A percentile compares a stretch with the other conserved stretches of the same genome.
Evolutionary conservation across 2,329 filamentous ascomycete genomes (phyloP).

Genomic region (Onygenales sp.): DNA sequence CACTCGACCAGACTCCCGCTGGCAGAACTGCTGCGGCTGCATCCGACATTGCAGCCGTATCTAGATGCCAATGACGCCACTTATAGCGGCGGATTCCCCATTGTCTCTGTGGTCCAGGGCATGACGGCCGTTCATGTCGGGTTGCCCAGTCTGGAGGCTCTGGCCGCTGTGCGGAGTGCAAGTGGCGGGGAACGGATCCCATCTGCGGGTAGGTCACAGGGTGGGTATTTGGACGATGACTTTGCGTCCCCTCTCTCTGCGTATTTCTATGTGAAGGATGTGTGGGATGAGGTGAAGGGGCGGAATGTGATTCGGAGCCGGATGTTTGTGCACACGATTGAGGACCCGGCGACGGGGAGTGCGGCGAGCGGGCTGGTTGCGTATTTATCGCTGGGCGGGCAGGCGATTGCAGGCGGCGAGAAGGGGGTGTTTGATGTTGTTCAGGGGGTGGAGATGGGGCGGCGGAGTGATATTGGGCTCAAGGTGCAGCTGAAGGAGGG

Average conservation of each 20-base stretch:
- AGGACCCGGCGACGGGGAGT: conserved; percentile 44
- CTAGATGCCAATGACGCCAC: conserved; percentile 13
- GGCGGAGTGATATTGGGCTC: conserved; percentile 40
- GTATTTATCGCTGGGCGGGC: conserved; percentile 34
- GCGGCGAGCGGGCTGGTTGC: conserved; percentile 38
- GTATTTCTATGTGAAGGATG: conserved; percentile 21
- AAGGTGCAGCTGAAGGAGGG: conserved; percentile 31
- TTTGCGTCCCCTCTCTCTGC: conserved; percentile 18
- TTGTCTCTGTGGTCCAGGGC: conserved; percentile 59
- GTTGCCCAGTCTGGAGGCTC: conserved; percentile 50
- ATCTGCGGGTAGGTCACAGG: conserved; percentile 11
- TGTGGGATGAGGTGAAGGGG: conserved; percentile 14
- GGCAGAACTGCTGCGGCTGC: conserved; percentile 15
- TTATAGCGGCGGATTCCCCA: conserved; percentile 29
- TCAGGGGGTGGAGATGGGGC: conserved; percentile 45
- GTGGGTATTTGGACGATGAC: conserved; percentile 15
- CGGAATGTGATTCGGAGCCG: conserved; percentile 19
- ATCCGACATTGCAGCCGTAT: conserved; percentile 15
- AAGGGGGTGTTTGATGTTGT: conserved; percentile 21
- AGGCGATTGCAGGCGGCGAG: conserved; percentile 17
- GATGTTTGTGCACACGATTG: conserved; percentile 23
- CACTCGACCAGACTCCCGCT: conserved; percentile 37
- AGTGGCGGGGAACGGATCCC: conserved; percentile 12
- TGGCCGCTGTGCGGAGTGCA: conserved; percentile 33
- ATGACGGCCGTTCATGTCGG: conserved; percentile 44